Evolutionary conservation across 1,284 basidiomycete species (phyloP).

Genomic region (Pseudozyma flocculosa): DNA sequence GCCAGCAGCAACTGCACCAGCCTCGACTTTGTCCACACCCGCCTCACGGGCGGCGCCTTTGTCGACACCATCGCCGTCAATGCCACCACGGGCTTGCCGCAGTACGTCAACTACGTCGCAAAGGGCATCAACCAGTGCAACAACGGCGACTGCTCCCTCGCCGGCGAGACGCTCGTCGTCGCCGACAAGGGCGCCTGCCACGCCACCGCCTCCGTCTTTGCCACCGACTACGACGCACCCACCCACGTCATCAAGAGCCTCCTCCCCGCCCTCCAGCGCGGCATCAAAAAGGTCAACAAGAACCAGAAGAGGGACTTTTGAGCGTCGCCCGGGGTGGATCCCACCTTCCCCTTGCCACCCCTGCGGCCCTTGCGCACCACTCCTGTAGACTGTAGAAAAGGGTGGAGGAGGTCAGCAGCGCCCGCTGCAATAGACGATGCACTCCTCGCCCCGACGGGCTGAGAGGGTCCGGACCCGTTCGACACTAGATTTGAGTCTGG

Average conservation of each 20-base stretch:
- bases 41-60: slow-evolving; percentile 43
- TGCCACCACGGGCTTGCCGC: slow-evolving; percentile 39
- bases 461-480: no score
- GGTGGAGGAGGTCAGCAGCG: no score
- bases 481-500: no score
- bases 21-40: slow-evolving; percentile 21
- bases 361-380: no score
- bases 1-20: slow-evolving; percentile 24
- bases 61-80: slow-evolving; percentile 39
- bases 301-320: no score
- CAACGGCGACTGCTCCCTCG: slow-evolving; percentile 41
- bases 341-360: no score
- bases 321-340: no score
- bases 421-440: no score
- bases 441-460: no score
- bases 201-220: slow-evolving; percentile 37
- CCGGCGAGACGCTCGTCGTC: slow-evolving; percentile 46
- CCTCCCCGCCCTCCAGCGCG: no score
- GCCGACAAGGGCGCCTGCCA: slow-evolving; percentile 23
- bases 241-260: slow-evolving; percentile 3
- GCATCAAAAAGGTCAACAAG: no score
- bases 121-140: slow-evolving; percentile 41
- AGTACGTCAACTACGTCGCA: slow-evolving; percentile 27
- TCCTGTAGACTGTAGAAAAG: no score
- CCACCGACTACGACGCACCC: slow-evolving; percentile 49